phyloP scores from a whole-genome alignment of 2,329 filamentous ascomycete genomes.

The Cercospora zeae-maydis region DNA sequence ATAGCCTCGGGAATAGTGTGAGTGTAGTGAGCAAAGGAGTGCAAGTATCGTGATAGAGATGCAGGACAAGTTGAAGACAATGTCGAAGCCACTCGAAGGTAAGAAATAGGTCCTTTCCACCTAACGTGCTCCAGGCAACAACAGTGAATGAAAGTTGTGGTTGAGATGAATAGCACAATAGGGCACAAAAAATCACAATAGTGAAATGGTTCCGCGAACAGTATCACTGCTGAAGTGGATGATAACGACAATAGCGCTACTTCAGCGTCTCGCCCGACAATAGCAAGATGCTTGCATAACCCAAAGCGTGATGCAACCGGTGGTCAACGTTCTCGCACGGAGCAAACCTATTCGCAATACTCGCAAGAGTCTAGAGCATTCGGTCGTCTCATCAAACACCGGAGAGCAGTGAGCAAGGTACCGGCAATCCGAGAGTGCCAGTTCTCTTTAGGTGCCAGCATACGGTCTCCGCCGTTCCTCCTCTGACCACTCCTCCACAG shows the following conservation, averaged over 20 bases:
- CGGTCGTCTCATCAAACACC: neutral
- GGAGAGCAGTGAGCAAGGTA: neutral
- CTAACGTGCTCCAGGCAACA: neutral
- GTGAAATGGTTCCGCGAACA: neutral
- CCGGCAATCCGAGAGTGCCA: neutral
- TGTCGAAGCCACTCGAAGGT: neutral
- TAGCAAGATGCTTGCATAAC: neutral
- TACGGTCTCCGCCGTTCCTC: constrained; percentile 7
- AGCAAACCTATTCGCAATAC: neutral
- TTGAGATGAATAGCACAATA: neutral
- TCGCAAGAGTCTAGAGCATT: neutral
- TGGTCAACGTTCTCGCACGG: neutral
- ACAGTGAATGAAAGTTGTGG: neutral
- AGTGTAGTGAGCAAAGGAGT: neutral
- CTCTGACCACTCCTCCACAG: constrained; percentile 23
- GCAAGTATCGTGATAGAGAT: neutral
- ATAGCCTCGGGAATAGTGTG: no score
- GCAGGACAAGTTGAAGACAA: neutral
- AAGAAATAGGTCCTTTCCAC: neutral
- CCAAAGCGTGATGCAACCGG: neutral
- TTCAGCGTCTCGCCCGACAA: neutral
- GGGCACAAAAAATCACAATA: neutral
- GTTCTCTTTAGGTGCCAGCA: constrained; percentile 12
- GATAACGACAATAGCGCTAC: neutral
- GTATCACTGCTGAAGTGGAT: neutral